A percentile compares a stretch with the other conserved stretches of the same genome.
These are phyloP conservation scores for Sphaerulina populicola DNA, from an alignment of 2,329 filamentous ascomycete genomes.

Conservation along the genomic window DNA sequence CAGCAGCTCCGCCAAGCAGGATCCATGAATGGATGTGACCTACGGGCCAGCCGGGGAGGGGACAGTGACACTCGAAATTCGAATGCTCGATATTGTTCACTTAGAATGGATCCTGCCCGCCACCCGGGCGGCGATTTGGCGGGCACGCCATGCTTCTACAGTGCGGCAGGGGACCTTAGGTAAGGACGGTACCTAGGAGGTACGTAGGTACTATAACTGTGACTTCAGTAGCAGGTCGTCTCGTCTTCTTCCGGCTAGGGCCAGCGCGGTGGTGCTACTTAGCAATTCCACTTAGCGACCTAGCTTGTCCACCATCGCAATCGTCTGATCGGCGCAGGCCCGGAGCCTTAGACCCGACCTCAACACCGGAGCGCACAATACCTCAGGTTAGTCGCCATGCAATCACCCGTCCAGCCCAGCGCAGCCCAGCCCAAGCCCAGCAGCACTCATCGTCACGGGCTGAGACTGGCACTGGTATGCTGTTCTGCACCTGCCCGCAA, in stretches of 20 bases:
- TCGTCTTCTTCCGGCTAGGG: not conserved
- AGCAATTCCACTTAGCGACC: not conserved
- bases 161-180: no score
- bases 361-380: not conserved
- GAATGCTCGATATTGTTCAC: not conserved
- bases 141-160: not conserved
- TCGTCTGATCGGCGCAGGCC: not conserved
- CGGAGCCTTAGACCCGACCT: no score
- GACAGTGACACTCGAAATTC: not conserved
- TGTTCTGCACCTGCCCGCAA: not conserved
- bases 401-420: no score
- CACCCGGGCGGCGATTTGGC: no score
- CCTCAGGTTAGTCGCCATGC: no score
- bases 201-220: not conserved
- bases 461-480: not conserved
- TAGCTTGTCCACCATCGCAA: not conserved
- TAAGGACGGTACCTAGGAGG: no score
- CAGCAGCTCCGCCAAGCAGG: not conserved
- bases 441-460: not conserved
- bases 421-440: no score
- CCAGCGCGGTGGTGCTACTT: not conserved
- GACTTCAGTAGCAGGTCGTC: not conserved
- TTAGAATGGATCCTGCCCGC: not conserved
- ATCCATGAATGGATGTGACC: conserved; percentile 2
- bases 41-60: not conserved